Evolutionary conservation across 2,329 filamentous ascomycete species (phyloP), one percentile per base, ranked within the genome.

Genomic region (Fusarium bactridioides): DNA sequence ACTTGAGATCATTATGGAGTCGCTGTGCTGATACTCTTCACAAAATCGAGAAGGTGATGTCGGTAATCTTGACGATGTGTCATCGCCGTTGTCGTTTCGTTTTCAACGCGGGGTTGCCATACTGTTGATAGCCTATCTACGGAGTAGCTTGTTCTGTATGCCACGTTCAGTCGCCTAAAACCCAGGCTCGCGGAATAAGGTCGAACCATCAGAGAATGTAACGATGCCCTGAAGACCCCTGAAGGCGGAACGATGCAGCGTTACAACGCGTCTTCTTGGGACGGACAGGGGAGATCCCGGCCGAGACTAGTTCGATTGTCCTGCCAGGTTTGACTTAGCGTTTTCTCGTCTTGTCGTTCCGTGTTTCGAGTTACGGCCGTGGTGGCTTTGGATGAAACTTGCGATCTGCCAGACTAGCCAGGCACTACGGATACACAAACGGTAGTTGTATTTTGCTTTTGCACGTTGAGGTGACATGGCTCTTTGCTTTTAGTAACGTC

Each of bases 361-460:
- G 45, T 54, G 75, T 77, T 77, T 77, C 73, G 74, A 73, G 61
- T 77, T 77, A 60, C 74, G 76, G 76, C 70, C 71, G 54, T 55
- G 29, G 47, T 57, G 65, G 56, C 43, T 47, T 33, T 59, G 47
- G 44, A 58, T 64, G 58, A 74, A 68, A 71, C 67, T 47, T 47
- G 38, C 43, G 29, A 69, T 66, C 31, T 68, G 56, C 47, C 37
- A n/a, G n/a, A n/a, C n/a, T n/a, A n/a, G n/a, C n/a, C n/a, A 58
- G 48, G 51, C 37, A 57, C 55, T 47, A 55, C n/a, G n/a, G n/a
- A n/a, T n/a, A n/a, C 48, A 51, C 40, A 67, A 60, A 64, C 56
- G 56, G 56, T 57, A 40, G 56, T 45, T 54, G 40, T 51, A 27
- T 60, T 66, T 63, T 47, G 31, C 41, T 61, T 59, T 66, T 60